Base-by-base conservation (phyloP, 2,329 filamentous ascomycete species). In the Cercospora sojina region DNA sequence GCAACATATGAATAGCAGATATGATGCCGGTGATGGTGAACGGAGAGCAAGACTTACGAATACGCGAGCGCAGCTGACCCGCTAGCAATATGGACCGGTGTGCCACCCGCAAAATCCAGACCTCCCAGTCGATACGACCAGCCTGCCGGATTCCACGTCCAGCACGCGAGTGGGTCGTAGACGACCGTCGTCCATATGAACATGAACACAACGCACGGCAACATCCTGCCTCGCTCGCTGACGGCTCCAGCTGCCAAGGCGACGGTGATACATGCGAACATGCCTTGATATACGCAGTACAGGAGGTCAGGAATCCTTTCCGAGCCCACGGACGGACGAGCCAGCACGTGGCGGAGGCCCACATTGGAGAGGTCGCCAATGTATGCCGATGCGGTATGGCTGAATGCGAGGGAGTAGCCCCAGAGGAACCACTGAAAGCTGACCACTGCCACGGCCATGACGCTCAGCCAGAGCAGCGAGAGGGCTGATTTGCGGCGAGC, bases 391-490 rank as follows among this genome's bases (percentile, higher is more conserved):
- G 90, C 90, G 2, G 85, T 84, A 79, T 94, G 91, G 16, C 91
- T 95, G 77, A 93, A 95, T 57, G 91, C 87, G 10, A 95, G 81
- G 4, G 90, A 93, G 78, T 92, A 96, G 57, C 92, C 92, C 92
- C 92, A 96, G 83, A 96, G 94, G 83, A 96, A 96, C 92, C 93
- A 97, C 77, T 96, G 92, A 80, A 96, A 96, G 59, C 88, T 89
- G 67, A 93, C 87, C 70, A 96, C 87, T 10, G 87, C 91, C 3
- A 90, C 87, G 16, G 91, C 89, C 82, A 96, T 90, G 82, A 96
- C 86, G 13, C 91, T 91, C 3, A 96, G 85, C 85, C 91, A 93
- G 78, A 96, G 90, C 68, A 97, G 85, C 18, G 92, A 91, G 63
- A 97, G 84, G 3, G 93, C 93, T 0, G 92, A 96, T 83, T 96